Evolutionary conservation across 257 asterid genomes (phyloP).

Genomic region (Hygrophila difformis): DNA sequence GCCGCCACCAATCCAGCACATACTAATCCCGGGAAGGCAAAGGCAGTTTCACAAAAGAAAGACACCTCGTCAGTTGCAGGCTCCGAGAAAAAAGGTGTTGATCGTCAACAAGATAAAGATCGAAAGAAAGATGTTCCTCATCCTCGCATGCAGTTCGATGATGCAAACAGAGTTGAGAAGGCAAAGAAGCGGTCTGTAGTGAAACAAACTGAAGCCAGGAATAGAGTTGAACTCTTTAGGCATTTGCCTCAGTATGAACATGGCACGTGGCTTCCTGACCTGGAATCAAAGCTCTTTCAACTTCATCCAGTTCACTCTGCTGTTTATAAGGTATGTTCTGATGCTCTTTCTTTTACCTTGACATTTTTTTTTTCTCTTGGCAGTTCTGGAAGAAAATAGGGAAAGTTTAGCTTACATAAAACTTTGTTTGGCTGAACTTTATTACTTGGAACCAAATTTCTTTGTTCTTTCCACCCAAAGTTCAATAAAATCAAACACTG

Average conservation of each 20-base stretch:
- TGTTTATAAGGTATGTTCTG: conserved; percentile 53
- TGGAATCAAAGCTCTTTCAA: conserved; percentile 68
- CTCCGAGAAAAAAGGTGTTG: conserved; percentile 51
- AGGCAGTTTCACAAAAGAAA: conserved; percentile 47
- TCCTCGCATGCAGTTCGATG: conserved; percentile 95
- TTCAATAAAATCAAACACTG: too few species aligned
- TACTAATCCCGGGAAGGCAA: conserved; percentile 42
- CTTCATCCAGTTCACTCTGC: conserved; percentile 77
- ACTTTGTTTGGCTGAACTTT: too few species aligned
- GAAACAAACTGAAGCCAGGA: conserved; percentile 30
- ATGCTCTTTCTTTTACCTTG: background rate
- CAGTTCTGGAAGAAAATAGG: conserved; percentile 9
- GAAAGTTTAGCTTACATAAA: too few species aligned
- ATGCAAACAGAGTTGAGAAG: conserved; percentile 71
- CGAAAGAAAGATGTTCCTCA: conserved; percentile 82
- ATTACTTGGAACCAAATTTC: too few species aligned
- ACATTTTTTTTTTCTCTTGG: background rate
- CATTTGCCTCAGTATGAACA: conserved; percentile 71
- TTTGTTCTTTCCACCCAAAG: too few species aligned
- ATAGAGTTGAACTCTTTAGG: conserved; percentile 14
- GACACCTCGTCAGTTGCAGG: conserved; percentile 49
- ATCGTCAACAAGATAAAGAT: conserved; percentile 64
- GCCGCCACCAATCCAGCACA: conserved; percentile 37
- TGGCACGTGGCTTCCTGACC: conserved; percentile 62
- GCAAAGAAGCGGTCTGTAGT: conserved; percentile 79